Evolutionary conservation across 1,284 basidiomycete species (phyloP).

Genomic region (Tilletia indica): DNA sequence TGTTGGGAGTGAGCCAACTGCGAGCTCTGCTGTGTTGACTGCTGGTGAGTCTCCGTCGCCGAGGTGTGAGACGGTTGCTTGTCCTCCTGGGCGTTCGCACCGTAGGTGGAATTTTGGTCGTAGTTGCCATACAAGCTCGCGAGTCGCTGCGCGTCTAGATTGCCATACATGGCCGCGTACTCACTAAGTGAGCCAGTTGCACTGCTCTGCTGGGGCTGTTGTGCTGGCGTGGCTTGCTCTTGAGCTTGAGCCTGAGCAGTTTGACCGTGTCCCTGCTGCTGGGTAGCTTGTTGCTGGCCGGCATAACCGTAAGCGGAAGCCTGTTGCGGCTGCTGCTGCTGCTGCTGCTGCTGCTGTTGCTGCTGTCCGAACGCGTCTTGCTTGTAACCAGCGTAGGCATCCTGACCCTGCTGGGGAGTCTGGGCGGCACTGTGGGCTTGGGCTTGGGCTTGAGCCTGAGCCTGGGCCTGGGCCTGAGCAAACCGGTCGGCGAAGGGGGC

Average conservation of each 20-base stretch:
- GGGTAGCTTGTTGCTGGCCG: constrained; percentile 25
- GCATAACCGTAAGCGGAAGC: constrained; percentile 23
- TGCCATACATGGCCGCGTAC: constrained; percentile 42
- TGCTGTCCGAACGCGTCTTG: constrained; percentile 18
- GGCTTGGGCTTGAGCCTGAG: constrained; percentile 12
- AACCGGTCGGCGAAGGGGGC: no score
- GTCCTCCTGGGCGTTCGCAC: not conserved
- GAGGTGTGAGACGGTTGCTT: not conserved
- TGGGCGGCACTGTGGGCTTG: constrained; percentile 15
- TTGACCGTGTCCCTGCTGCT: constrained; percentile 26
- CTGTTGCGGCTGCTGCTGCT: constrained; percentile 22
- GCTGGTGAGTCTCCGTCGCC: constrained; percentile 26
- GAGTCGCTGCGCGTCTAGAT: constrained; percentile 47
- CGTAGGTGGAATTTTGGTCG: constrained; percentile 35
- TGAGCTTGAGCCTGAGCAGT: constrained; percentile 31
- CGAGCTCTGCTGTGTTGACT: constrained; percentile 26
- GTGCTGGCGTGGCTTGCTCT: constrained; percentile 33
- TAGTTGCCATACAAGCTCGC: constrained; percentile 48
- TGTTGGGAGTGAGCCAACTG: constrained; percentile 30
- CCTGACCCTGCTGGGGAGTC: constrained; percentile 22
- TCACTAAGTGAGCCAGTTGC: constrained; percentile 18
- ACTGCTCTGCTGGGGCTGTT: constrained; percentile 14
- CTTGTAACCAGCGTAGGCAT: constrained; percentile 20
- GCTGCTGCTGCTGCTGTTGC: constrained; percentile 22
- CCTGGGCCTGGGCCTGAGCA: not conserved